A percentile compares a stretch with the other conserved stretches of the same genome.
Evolutionary conservation across 2,329 filamentous ascomycete genomes (phyloP).

Genomic region (Diaporthe helianthi): DNA sequence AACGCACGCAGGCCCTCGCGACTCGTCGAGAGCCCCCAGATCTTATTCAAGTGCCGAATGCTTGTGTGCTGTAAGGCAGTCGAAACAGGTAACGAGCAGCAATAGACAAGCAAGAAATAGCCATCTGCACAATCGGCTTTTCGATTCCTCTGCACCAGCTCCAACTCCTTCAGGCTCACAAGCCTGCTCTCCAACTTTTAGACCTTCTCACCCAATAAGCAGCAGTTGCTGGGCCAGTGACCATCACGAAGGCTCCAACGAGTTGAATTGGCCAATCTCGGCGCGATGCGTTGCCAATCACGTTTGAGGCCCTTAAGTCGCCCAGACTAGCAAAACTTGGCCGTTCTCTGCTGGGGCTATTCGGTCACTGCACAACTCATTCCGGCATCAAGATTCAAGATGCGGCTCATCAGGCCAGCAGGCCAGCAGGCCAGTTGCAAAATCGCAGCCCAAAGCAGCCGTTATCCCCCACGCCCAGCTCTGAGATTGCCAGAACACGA

Average conservation of each 20-base stretch:
- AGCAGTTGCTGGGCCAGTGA: background rate
- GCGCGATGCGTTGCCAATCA: conserved; percentile 9
- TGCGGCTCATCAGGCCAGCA: conserved; percentile 16
- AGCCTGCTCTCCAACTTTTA: background rate
- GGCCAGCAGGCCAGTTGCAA: too few relatives aligned
- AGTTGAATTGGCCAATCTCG: conserved; percentile 7
- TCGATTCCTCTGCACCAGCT: conserved; percentile 10
- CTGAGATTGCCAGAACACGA: conserved; percentile 10
- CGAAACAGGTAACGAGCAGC: conserved; percentile 19
- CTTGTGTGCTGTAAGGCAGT: conserved; percentile 14
- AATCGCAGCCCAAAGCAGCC: conserved; percentile 1
- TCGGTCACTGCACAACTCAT: background rate
- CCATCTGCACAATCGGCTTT: background rate
- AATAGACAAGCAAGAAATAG: conserved; percentile 1
- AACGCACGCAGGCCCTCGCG: conserved; percentile 3
- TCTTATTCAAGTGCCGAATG: conserved; percentile 16
- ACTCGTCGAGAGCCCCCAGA: conserved; percentile 10
- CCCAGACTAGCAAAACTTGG: background rate
- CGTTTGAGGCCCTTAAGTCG: background rate
- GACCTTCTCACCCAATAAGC: background rate
- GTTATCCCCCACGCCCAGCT: conserved; percentile 1
- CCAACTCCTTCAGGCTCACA: background rate
- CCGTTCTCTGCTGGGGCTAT: background rate
- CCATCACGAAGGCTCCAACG: background rate
- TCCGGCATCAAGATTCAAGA: background rate